Evolutionary conservation across 2,329 filamentous ascomycete genomes (phyloP), one percentile per base, ranked within the genome.

Genomic region (Penicillium glabrum): DNA sequence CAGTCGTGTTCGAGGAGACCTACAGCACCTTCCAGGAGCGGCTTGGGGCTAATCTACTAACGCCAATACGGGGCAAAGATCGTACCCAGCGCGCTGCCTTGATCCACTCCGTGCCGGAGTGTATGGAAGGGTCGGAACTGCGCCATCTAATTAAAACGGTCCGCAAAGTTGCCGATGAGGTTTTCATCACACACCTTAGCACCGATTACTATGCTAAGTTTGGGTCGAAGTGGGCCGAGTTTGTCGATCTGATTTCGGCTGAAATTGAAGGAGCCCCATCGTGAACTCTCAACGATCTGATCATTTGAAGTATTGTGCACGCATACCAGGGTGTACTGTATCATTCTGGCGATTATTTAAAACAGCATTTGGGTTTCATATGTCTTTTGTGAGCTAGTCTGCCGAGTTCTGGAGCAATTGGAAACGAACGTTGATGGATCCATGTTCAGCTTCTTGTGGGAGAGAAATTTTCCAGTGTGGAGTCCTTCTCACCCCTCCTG

Each of bases 1-100:
- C 78, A 6, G 75, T 80, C 29, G 75, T 78, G 14, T 80, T 81
- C 53, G 79, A 81, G 67, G 74, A 67, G 46, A 69, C 72, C 13
- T 78, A 76, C 58, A 62, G 65, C 21, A 75, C 69, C 21, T 78
- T 76, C 64, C 66, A 72, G 37, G 64, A 71, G 37, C 65, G 72
- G 23, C 56, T 68, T 24, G 64, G 70, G 11, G 67, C 68, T 27
- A 71, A 70, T 23, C 54, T 70, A 19, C 73, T 77, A 56, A 58
- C 60, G 46, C 63, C 55, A 8, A 72, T 77, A 51, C 57, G 69
- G n/a, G 61, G 69, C 33, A 67, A 64, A 56, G 64, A 70, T 53
- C 69, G 75, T 26, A 58, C 67, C 23, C 63, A 70, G 48, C 61
- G 75, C 2, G 72, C 70, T 35, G 72, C 65, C 5, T 66, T 78